Conservation (phyloP, 75 land plant genomes). For the Picea sitchensis region DNA sequence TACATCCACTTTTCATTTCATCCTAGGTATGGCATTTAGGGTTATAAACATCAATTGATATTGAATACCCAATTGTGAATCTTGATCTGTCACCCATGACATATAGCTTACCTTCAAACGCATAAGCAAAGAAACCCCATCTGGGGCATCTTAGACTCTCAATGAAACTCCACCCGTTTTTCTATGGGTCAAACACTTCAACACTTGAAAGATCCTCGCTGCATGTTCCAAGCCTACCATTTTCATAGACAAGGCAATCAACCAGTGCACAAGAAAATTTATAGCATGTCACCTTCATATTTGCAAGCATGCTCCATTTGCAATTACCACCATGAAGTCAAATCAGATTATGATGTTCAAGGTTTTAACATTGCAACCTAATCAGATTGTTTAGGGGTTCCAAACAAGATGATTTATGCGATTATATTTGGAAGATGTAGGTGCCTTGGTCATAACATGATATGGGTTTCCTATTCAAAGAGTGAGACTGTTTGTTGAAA, state of each 20-base stretch:
- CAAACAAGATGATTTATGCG: neutral
- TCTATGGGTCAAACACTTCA: constrained; percentile 65
- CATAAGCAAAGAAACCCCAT: constrained; percentile 65
- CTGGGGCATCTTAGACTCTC: constrained; percentile 61
- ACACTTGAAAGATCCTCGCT: constrained; percentile 56
- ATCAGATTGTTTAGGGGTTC: neutral
- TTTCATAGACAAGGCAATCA: constrained; percentile 60
- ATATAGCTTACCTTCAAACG: constrained; percentile 63
- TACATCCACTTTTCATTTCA: constrained; percentile 66
- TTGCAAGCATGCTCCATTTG: constrained; percentile 63
- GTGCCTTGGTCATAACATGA: neutral
- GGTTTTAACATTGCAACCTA: neutral
- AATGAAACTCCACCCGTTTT: constrained; percentile 49
- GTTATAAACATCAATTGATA: constrained; percentile 53
- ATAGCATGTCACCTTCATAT: constrained; percentile 64
- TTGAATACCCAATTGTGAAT: constrained; percentile 68
- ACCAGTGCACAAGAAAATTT: constrained; percentile 81
- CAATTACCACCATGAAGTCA: neutral
- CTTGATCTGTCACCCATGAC: constrained; percentile 78
- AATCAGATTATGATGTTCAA: neutral
- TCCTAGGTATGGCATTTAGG: constrained; percentile 46
- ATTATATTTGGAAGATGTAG: neutral
- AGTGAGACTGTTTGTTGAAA: neutral
- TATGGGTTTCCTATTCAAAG: neutral
- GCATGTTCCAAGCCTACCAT: constrained; percentile 53